Percentiles rank a stretch among this genome's conserved stretches.
Conservation (phyloP, 2,329 filamentous ascomycete genomes). For the Plenodomus lindquistii region DNA sequence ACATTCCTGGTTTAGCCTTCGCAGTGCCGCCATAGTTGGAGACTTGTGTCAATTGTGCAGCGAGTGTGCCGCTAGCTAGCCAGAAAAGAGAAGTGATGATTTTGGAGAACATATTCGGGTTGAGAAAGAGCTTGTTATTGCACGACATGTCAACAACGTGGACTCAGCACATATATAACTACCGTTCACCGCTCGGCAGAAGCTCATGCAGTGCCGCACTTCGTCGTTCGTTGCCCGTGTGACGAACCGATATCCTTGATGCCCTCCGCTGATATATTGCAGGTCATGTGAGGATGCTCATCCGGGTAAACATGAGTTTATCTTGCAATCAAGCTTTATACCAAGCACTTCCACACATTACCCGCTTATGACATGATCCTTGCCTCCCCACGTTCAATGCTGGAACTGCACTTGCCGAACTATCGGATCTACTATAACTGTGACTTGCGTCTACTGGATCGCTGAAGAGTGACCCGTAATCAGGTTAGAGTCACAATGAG, state of each 20-base stretch:
- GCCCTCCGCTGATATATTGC: not conserved
- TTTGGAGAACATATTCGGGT: conserved; percentile 18
- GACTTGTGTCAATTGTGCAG: conserved; percentile 32
- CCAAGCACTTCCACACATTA: conserved; percentile 23
- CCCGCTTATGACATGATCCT: conserved; percentile 12
- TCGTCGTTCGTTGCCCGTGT: conserved; percentile 1
- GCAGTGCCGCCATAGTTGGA: conserved; percentile 31
- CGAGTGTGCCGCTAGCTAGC: conserved; percentile 15
- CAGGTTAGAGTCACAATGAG: too few relatives aligned
- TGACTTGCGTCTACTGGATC: not conserved
- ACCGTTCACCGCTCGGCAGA: not conserved
- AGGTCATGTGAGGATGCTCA: not conserved
- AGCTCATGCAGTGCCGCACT: conserved; percentile 1
- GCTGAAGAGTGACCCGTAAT: not conserved
- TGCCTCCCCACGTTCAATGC: conserved; percentile 16
- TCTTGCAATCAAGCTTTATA: conserved; percentile 30
- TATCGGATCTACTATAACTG: not conserved
- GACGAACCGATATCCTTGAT: not conserved
- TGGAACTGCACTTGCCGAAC: not conserved
- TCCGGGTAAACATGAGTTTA: conserved; percentile 20
- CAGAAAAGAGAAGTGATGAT: conserved; percentile 14
- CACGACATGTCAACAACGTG: not conserved
- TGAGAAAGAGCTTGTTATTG: not conserved
- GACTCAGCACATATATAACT: not conserved
- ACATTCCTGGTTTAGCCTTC: conserved; percentile 34